phyloP scores from a whole-genome alignment of 306 rosid species.

The Prunus armeniaca region DNA sequence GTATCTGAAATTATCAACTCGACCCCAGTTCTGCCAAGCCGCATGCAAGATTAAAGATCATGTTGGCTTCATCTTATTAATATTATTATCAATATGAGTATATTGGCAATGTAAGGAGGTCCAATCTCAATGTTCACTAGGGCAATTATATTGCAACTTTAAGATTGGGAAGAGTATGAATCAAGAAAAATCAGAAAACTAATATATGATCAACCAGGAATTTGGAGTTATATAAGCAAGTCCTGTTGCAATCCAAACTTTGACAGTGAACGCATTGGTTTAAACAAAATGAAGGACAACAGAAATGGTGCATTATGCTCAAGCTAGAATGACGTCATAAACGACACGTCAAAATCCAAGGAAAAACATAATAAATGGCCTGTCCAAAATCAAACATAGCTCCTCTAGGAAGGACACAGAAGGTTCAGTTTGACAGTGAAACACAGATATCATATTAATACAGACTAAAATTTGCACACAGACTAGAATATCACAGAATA shows the following conservation, averaged over 20 bases:
- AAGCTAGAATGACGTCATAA: background rate
- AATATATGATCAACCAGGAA: background rate
- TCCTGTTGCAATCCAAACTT: background rate
- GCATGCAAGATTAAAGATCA: conserved; percentile 32
- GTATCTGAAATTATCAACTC: conserved; percentile 69
- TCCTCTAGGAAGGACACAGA: background rate
- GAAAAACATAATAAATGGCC: conserved; percentile 3
- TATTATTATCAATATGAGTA: background rate
- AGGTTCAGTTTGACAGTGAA: background rate
- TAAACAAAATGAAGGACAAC: background rate
- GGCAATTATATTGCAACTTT: background rate
- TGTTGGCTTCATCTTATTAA: background rate
- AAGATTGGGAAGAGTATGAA: background rate
- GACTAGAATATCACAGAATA: background rate
- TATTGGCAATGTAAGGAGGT: background rate
- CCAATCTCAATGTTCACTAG: background rate
- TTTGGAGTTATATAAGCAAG: background rate
- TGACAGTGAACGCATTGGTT: background rate
- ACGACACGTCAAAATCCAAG: background rate
- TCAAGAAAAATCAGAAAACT: background rate
- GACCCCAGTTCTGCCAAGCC: conserved; percentile 99
- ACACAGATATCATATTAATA: background rate
- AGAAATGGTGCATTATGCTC: background rate
- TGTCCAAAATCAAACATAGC: background rate
- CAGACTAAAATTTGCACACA: background rate